Evolutionary conservation across 768 basidiomycete genomes (phyloP).

Genomic region (Mycena filopes): DNA sequence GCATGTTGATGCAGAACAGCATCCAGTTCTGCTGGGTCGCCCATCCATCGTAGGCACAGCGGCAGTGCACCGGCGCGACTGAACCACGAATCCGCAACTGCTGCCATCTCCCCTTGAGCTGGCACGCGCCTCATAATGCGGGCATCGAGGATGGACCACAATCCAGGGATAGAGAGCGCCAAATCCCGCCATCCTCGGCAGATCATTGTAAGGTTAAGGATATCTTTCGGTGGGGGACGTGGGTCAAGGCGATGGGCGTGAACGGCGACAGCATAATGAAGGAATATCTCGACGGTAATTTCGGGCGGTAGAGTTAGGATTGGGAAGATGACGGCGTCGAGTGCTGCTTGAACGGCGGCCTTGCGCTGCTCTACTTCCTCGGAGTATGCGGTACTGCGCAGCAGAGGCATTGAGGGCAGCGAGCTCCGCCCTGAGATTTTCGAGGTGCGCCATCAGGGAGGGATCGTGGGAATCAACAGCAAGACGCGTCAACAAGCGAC

Average conservation of each 20-base stretch:
- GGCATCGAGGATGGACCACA: slow-evolving; percentile 5
- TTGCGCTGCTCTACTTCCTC: neutral
- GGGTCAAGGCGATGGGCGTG: neutral
- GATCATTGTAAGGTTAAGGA: neutral
- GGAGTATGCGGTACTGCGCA: neutral
- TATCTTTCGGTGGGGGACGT: neutral
- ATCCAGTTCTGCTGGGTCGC: neutral
- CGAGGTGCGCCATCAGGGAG: no score
- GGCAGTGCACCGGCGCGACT: slow-evolving; percentile 7
- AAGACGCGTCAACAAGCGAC: no score
- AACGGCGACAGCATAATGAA: neutral
- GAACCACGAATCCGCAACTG: neutral
- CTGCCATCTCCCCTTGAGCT: slow-evolving; percentile 3
- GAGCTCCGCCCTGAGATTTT: no score
- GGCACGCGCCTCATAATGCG: neutral
- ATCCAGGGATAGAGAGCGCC: slow-evolving; percentile 4
- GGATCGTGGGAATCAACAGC: no score
- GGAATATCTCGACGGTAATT: slow-evolving; percentile 19
- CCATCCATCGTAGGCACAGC: neutral
- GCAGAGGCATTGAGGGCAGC: no score
- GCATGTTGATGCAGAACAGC: neutral
- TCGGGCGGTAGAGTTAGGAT: slow-evolving; percentile 5
- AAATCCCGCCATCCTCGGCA: slow-evolving; percentile 1
- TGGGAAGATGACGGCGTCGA: slow-evolving; percentile 11
- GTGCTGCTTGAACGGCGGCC: neutral